Percentiles rank a stretch among this genome's conserved stretches.
phyloP scores from a whole-genome alignment of 805 yeast genomes.

The Teunomyces barrocoloradensis region DNA sequence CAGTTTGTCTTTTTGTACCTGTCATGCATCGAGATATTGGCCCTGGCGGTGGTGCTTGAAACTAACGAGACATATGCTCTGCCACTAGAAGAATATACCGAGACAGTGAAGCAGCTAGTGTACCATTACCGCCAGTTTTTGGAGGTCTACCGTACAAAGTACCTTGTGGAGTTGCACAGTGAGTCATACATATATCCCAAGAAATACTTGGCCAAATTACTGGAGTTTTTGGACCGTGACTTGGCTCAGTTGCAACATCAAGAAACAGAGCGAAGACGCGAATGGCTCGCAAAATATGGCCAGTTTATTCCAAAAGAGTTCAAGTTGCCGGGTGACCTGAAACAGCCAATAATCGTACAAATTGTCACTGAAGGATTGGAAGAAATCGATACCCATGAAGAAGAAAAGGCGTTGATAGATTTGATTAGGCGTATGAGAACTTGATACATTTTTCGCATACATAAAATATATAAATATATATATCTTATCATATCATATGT shows the following conservation, averaged over 20 bases:
- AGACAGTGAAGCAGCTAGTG: conserved; percentile 26
- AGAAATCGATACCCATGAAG: conserved; percentile 14
- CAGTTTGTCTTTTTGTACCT: conserved; percentile 16
- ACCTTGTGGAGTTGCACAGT: conserved; percentile 37
- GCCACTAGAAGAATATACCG: conserved; percentile 19
- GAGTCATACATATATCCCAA: conserved; percentile 40
- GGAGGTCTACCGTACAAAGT: conserved; percentile 31
- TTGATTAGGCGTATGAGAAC: conserved; percentile 11
- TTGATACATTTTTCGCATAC: no score
- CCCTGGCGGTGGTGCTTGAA: conserved; percentile 5
- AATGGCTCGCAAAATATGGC: conserved; percentile 39
- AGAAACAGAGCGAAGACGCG: conserved; percentile 32
- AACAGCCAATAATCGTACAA: conserved; percentile 38
- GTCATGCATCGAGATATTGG: conserved; percentile 8
- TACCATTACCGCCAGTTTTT: conserved; percentile 38
- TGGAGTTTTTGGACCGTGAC: conserved; percentile 33
- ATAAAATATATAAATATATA: no score
- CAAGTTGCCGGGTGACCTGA: conserved; percentile 34
- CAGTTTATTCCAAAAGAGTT: conserved; percentile 41
- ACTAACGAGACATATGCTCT: conserved; percentile 8
- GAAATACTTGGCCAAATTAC: conserved; percentile 28
- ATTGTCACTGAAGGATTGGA: conserved; percentile 43
- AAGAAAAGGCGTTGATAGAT: conserved; percentile 7
- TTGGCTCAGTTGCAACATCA: conserved; percentile 29
- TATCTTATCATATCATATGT: not conserved